Evolutionary conservation across 2,329 filamentous ascomycete genomes (phyloP).

Genomic region (Geosmithia flava): DNA sequence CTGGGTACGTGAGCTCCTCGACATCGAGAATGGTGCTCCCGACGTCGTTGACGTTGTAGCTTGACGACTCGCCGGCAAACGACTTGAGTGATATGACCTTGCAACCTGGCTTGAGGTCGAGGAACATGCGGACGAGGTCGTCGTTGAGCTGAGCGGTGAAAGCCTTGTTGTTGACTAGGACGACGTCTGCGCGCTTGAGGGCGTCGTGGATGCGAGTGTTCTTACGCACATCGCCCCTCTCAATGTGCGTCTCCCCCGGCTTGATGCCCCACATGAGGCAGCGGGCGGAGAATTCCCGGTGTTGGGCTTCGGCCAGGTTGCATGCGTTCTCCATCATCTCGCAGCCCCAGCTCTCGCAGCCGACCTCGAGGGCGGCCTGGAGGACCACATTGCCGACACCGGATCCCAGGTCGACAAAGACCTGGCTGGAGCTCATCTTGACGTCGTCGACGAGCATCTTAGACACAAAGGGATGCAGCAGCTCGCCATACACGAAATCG

Average conservation of each 20-base stretch:
- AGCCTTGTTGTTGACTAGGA: constrained; percentile 95
- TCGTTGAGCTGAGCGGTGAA: constrained; percentile 84
- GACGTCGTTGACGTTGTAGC: constrained; percentile 65
- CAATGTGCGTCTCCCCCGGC: constrained; percentile 66
- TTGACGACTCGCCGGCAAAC: constrained; percentile 64
- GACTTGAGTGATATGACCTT: constrained; percentile 86
- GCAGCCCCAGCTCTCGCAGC: constrained; percentile 91
- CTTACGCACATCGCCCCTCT: constrained; percentile 73
- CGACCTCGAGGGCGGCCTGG: constrained; percentile 84
- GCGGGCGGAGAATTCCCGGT: constrained; percentile 71
- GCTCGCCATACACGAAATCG: constrained; percentile 90
- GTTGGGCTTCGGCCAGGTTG: constrained; percentile 67
- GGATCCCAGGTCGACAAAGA: constrained; percentile 91
- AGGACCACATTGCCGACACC: constrained; percentile 93
- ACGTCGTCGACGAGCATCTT: constrained; percentile 68
- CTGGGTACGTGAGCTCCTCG: constrained; percentile 46
- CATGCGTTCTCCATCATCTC: constrained; percentile 92
- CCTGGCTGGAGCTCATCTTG: constrained; percentile 65
- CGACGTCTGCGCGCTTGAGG: constrained; percentile 79
- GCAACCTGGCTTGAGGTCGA: constrained; percentile 85
- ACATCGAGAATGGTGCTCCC: constrained; percentile 73
- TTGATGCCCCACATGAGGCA: constrained; percentile 82
- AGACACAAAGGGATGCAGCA: constrained; percentile 73
- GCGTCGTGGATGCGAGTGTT: constrained; percentile 57
- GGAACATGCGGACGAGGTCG: constrained; percentile 73